Evolutionary conservation across 768 basidiomycete species (phyloP).

Genomic region (Glaciozyma martinii): DNA sequence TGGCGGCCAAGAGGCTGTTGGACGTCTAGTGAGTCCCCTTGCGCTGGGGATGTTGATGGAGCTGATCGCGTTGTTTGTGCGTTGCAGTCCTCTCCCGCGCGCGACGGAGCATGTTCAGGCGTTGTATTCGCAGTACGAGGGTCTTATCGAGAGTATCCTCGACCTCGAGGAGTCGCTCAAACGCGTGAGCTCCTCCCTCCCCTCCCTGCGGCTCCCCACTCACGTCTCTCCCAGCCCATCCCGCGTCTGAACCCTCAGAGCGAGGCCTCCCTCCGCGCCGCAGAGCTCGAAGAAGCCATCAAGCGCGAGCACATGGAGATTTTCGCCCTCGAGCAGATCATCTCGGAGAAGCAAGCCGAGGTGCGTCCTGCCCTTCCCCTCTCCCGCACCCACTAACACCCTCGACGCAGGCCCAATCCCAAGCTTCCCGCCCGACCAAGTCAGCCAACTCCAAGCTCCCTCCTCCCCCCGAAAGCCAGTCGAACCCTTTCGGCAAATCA

Average conservation of each 20-base stretch:
- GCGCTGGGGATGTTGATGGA: no score
- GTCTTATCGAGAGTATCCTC: conserved; percentile 22
- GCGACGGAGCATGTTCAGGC: conserved; percentile 30
- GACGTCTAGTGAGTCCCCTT: conserved; percentile 30
- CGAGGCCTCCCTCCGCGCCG: conserved; percentile 14
- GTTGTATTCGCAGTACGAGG: conserved; percentile 27
- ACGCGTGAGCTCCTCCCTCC: conserved; percentile 5
- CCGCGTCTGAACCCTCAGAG: not conserved
- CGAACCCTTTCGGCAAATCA: no score
- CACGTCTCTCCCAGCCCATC: not conserved
- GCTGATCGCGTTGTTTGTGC: not conserved
- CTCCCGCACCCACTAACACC: not conserved
- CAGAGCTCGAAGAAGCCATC: conserved; percentile 30
- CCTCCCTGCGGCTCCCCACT: not conserved
- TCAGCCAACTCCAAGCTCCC: no score
- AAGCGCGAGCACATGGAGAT: conserved; percentile 31
- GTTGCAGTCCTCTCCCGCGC: conserved; percentile 22
- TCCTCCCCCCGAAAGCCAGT: no score
- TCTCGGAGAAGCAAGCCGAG: conserved; percentile 22
- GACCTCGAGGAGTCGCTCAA: conserved; percentile 26
- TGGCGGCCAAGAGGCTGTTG: conserved; percentile 28
- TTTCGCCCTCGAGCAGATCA: conserved; percentile 27
- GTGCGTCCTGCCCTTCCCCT: not conserved
- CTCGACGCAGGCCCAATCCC: not conserved
- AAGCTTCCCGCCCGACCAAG: no score